Conservation (phyloP, 331 rosid genomes). For the Erythrophleum ivorense region DNA sequence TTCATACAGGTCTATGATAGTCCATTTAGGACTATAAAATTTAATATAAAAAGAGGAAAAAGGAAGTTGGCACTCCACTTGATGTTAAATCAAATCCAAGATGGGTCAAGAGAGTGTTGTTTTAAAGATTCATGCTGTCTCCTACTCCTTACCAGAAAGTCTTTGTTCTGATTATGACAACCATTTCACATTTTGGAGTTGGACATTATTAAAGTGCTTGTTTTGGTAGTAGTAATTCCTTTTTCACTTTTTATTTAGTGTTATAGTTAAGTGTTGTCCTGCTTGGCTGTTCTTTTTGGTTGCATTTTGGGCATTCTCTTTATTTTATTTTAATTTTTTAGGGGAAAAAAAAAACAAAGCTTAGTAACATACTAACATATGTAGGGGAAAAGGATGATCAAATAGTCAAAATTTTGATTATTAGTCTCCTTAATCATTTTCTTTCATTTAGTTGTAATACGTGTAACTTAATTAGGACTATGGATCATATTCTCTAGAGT, state of each 20-base stretch:
- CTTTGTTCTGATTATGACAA: constrained; percentile 59
- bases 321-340: background rate
- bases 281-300: constrained; percentile 33
- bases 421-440: constrained; percentile 33
- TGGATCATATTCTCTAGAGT: background rate
- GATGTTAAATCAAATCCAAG: constrained; percentile 57
- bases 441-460: constrained; percentile 15
- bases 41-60: background rate
- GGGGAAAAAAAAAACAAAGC: background rate
- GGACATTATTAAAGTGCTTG: constrained; percentile 43
- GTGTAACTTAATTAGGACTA: background rate
- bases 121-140: constrained; percentile 83
- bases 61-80: constrained; percentile 51
- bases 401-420: constrained; percentile 34
- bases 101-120: constrained; percentile 67
- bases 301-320: constrained; percentile 25
- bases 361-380: constrained; percentile 6
- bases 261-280: constrained; percentile 7
- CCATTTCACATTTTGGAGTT: constrained; percentile 51
- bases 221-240: constrained; percentile 44
- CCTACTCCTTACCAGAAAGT: constrained; percentile 58
- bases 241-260: constrained; percentile 32
- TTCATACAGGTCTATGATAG: constrained; percentile 50
- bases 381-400: constrained; percentile 27
- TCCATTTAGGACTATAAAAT: constrained; percentile 54